Conservation (phyloP, 2,329 filamentous ascomycete genomes). For the Arthroderma sp. region DNA sequence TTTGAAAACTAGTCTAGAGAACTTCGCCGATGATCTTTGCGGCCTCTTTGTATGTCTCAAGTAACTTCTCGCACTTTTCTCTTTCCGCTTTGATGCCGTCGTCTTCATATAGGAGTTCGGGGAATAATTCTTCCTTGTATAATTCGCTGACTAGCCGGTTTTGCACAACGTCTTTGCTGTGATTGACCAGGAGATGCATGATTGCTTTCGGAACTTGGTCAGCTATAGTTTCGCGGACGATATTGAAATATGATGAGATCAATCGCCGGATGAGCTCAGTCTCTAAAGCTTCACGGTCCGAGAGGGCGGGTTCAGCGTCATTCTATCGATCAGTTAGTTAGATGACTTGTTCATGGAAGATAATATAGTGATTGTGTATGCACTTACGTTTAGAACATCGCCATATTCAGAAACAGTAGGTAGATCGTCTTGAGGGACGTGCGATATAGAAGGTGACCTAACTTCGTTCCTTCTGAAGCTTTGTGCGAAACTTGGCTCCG, state of each 20-base stretch:
- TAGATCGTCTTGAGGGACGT: conserved; percentile 34
- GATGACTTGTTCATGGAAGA: conserved; percentile 11
- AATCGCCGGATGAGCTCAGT: conserved; percentile 92
- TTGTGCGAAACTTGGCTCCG: conserved; percentile 70
- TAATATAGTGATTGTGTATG: conserved; percentile 17
- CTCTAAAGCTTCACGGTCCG: conserved; percentile 91
- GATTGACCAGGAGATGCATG: conserved; percentile 97
- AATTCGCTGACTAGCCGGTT: conserved; percentile 91
- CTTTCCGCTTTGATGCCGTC: conserved; percentile 94
- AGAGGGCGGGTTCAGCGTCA: conserved; percentile 68
- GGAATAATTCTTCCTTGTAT: conserved; percentile 82
- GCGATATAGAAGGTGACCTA: conserved; percentile 32
- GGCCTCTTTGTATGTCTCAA: conserved; percentile 92
- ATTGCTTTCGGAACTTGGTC: conserved; percentile 98
- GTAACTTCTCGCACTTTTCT: conserved; percentile 94
- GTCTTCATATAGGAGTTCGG: conserved; percentile 91
- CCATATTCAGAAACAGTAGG: conserved; percentile 25
- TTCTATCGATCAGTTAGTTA: conserved; percentile 15
- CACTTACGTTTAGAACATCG: conserved; percentile 34
- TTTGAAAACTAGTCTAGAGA: conserved; percentile 38
- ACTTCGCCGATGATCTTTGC: conserved; percentile 98
- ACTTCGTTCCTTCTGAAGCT: conserved; percentile 59
- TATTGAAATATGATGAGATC: conserved; percentile 98
- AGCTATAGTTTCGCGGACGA: conserved; percentile 94
- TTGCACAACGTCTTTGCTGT: conserved; percentile 95